These are phyloP conservation scores for Eutypa lata DNA, from an alignment of 2,329 filamentous ascomycete genomes.

Conservation along the genomic window DNA sequence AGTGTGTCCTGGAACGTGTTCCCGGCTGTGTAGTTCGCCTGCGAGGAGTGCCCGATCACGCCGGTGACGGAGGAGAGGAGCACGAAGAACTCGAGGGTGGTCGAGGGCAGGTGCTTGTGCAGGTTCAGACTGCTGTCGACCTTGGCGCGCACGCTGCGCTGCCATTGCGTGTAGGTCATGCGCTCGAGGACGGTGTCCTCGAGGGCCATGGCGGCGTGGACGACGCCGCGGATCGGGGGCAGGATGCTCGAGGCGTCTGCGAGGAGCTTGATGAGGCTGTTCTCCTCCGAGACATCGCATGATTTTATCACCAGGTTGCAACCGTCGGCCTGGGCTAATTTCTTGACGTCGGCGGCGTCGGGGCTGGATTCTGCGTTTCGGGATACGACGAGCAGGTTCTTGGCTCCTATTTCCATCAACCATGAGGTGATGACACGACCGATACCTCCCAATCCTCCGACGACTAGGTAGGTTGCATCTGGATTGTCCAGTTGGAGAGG, in stretches of 20 bases:
- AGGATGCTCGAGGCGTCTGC: background rate
- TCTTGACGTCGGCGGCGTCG: background rate
- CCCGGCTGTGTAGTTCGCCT: conserved; percentile 37
- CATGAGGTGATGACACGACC: conserved; percentile 30
- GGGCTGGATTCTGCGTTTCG: background rate
- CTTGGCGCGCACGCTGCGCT: conserved; percentile 5
- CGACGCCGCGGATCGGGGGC: conserved; percentile 9
- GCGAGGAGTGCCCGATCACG: conserved; percentile 31
- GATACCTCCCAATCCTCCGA: conserved; percentile 35
- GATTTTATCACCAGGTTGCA: background rate
- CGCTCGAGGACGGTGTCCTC: conserved; percentile 13
- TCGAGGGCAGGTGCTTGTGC: conserved; percentile 5
- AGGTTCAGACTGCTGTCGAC: conserved; percentile 19
- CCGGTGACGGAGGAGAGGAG: conserved; percentile 36
- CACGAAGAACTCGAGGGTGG: conserved; percentile 34
- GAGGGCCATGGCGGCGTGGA: conserved; percentile 12
- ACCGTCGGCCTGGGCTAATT: background rate
- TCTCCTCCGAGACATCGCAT: conserved; percentile 9
- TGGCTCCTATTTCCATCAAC: conserved; percentile 32
- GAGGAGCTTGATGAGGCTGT: conserved; percentile 3
- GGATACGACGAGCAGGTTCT: conserved; percentile 20
- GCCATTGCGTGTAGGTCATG: conserved; percentile 10
- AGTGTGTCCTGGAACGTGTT: conserved; percentile 30
- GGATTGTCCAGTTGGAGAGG: background rate
- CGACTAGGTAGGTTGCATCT: conserved; percentile 27